Evolutionary conservation across 345 rosid genomes (phyloP).

Genomic region (Conringia planisiliqua): DNA sequence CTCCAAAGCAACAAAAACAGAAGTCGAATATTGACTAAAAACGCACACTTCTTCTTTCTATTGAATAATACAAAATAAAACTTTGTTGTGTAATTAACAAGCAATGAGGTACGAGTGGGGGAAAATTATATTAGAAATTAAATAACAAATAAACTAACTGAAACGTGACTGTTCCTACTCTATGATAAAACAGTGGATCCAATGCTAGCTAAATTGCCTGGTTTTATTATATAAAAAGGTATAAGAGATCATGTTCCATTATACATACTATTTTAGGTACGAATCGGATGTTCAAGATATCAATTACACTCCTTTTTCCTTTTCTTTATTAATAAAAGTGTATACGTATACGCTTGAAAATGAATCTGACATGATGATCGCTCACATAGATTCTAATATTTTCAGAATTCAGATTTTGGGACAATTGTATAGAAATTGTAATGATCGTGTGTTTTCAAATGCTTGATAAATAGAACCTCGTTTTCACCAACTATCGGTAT

Average conservation of each 20-base stretch:
- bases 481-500: too few species aligned
- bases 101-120: background rate
- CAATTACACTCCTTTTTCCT: background rate
- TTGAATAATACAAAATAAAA: background rate
- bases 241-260: too few species aligned
- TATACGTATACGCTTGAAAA: background rate
- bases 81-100: conserved; percentile 16
- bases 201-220: background rate
- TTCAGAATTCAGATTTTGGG: too few species aligned
- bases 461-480: too few species aligned
- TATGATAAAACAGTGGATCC: background rate
- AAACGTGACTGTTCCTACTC: conserved; percentile 1
- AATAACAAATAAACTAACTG: background rate
- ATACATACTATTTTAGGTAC: too few species aligned
- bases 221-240: too few species aligned
- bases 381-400: too few species aligned
- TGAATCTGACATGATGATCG: background rate
- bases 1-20: conserved; percentile 8
- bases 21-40: background rate
- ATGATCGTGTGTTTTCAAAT: too few species aligned
- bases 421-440: too few species aligned
- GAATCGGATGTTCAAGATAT: too few species aligned
- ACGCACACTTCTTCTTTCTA: background rate
- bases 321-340: background rate
- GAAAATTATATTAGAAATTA: background rate